phyloP scores from a whole-genome alignment of 805 yeast species.

The Metschnikowia continentalis region DNA sequence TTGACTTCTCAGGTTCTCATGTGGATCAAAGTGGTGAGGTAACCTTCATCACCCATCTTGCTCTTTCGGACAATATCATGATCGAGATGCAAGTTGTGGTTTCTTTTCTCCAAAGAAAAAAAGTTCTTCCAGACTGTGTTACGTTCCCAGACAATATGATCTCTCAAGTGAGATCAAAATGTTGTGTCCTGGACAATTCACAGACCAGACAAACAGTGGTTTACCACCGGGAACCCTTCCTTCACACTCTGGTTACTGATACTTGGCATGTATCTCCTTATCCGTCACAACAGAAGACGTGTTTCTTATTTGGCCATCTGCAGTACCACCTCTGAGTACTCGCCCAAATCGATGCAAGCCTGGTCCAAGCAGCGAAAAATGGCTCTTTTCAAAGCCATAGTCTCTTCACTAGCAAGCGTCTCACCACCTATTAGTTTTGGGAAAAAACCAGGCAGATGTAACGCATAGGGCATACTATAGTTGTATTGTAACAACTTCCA shows the following conservation, averaged over 20 bases:
- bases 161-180: slow-evolving; percentile 54
- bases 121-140: slow-evolving; percentile 97
- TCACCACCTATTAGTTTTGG: neutral
- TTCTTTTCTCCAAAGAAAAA: slow-evolving; percentile 55
- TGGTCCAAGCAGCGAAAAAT: neutral
- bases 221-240: too few species aligned
- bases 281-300: too few species aligned
- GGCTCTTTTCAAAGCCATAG: neutral
- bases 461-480: slow-evolving; percentile 6
- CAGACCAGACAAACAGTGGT: too few species aligned
- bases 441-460: neutral
- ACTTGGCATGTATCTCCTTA: neutral
- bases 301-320: neutral
- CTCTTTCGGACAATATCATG: slow-evolving; percentile 14
- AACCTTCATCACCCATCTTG: slow-evolving; percentile 19
- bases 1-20: slow-evolving; percentile 28
- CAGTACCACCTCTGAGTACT: neutral
- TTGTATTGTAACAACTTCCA: neutral
- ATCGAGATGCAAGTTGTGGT: slow-evolving; percentile 18
- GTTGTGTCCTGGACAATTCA: too few species aligned
- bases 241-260: too few species aligned
- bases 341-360: neutral
- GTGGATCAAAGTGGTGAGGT: slow-evolving; percentile 9
- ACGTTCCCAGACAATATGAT: slow-evolving; percentile 95
- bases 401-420: neutral